Conservation (phyloP, 768 basidiomycete species). For the Cyclocybe cylindracea region DNA sequence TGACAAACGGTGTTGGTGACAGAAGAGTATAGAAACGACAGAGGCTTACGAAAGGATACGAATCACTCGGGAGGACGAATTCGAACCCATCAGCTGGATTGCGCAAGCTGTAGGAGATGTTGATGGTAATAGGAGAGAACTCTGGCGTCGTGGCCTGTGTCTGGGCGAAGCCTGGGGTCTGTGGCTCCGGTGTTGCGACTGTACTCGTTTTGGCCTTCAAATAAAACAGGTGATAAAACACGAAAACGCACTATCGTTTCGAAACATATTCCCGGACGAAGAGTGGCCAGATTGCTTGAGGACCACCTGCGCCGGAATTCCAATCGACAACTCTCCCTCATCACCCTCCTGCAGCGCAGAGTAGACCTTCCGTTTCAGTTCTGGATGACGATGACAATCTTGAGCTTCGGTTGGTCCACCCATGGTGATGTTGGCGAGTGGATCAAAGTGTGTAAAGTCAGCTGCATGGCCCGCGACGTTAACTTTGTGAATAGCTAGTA, state of each 20-base stretch:
- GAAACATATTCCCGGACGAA: conserved; percentile 41
- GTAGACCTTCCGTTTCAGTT: conserved; percentile 90
- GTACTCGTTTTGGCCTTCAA: conserved; percentile 2
- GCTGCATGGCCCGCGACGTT: conserved; percentile 71
- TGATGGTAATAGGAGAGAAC: conserved; percentile 73
- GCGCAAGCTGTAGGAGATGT: conserved; percentile 78
- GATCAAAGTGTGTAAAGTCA: conserved; percentile 80
- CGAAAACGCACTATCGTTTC: conserved; percentile 44
- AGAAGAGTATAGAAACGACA: neutral
- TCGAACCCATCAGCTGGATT: conserved; percentile 85
- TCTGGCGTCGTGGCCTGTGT: conserved; percentile 47
- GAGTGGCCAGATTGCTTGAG: conserved; percentile 59
- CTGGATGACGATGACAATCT: conserved; percentile 89
- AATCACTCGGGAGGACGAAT: conserved; percentile 78
- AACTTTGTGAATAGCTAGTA: conserved; percentile 68
- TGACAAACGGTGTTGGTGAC: conserved; percentile 31
- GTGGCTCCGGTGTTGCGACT: conserved; percentile 85
- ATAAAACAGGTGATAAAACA: neutral
- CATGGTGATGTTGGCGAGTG: conserved; percentile 64
- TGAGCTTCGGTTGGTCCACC: conserved; percentile 52
- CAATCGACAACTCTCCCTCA: conserved; percentile 93
- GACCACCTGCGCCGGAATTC: conserved; percentile 73
- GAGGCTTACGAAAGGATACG: conserved; percentile 79
- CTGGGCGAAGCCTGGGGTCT: conserved; percentile 52
- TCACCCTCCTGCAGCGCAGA: conserved; percentile 88